phyloP scores from a whole-genome alignment of 768 basidiomycete species.

The Termitomyces bulborhizus region DNA sequence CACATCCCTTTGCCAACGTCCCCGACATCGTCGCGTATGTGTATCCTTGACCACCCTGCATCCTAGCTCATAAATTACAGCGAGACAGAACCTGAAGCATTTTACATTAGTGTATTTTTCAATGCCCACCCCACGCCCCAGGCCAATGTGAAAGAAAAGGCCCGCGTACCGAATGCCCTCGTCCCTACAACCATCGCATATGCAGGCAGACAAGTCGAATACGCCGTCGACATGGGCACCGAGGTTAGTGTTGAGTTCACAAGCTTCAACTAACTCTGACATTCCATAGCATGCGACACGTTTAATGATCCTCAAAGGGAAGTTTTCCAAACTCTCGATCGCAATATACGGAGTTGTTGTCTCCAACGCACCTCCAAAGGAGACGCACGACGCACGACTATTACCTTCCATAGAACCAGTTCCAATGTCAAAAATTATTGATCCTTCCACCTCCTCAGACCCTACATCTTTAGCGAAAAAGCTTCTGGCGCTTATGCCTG shows the following conservation, averaged over 20 bases:
- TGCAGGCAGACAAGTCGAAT: slow-evolving; percentile 62
- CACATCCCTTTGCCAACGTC: slow-evolving; percentile 52
- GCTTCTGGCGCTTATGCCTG: slow-evolving; percentile 54
- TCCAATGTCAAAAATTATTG: slow-evolving; percentile 46
- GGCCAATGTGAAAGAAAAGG: slow-evolving; percentile 46
- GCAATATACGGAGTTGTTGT: slow-evolving; percentile 56
- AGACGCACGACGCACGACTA: slow-evolving; percentile 34
- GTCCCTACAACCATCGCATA: slow-evolving; percentile 70
- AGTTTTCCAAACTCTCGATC: slow-evolving; percentile 59
- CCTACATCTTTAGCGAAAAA: slow-evolving; percentile 58
- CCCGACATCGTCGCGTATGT: slow-evolving; percentile 61
- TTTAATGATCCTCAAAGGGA: slow-evolving; percentile 76
- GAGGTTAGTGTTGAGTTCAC: slow-evolving; percentile 40
- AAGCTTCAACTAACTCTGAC: neutral
- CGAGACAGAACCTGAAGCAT: slow-evolving; percentile 64
- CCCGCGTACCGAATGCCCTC: slow-evolving; percentile 63
- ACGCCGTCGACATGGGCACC: slow-evolving; percentile 59
- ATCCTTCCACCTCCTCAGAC: slow-evolving; percentile 54
- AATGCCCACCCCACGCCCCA: slow-evolving; percentile 53
- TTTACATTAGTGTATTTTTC: slow-evolving; percentile 71
- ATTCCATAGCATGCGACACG: slow-evolving; percentile 58
- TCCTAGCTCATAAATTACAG: slow-evolving; percentile 26
- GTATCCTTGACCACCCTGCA: neutral
- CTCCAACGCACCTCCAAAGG: slow-evolving; percentile 33
- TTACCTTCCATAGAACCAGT: slow-evolving; percentile 27